These are phyloP conservation scores for Stagonosporopsis vannaccii DNA, from an alignment of 2,329 filamentous ascomycete species.

Conservation along the genomic window DNA sequence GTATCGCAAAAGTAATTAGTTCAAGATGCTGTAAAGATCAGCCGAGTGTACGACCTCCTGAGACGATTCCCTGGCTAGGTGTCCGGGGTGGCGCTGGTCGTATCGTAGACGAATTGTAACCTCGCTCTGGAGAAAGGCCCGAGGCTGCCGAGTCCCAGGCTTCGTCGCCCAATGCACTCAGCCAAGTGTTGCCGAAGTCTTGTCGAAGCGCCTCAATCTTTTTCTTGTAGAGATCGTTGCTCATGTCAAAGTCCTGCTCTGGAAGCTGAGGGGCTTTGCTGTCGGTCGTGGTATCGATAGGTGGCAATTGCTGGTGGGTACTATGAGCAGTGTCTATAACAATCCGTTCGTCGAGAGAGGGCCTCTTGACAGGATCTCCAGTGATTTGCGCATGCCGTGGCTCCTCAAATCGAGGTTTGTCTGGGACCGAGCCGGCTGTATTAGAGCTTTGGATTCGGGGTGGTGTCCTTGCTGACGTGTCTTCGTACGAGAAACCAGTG, in stretches of 20 bases:
- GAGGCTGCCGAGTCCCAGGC: constrained; percentile 56
- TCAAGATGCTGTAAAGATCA: constrained; percentile 29
- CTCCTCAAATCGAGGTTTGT: constrained; percentile 39
- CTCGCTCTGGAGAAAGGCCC: constrained; percentile 42
- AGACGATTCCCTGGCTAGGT: constrained; percentile 50
- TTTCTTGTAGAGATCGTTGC: constrained; percentile 81
- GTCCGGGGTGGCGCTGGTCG: constrained; percentile 42
- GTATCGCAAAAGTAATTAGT: constrained; percentile 47
- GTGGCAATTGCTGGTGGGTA: constrained; percentile 40
- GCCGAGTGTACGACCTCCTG: constrained; percentile 49
- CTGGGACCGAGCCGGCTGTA: constrained; percentile 20
- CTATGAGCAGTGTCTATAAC: constrained; percentile 31
- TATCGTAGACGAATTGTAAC: constrained; percentile 42
- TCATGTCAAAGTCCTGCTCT: constrained; percentile 66
- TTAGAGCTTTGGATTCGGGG: constrained; percentile 27
- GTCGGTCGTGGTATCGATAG: constrained; percentile 40
- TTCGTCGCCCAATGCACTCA: constrained; percentile 85
- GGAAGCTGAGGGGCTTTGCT: constrained; percentile 23
- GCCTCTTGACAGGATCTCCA: constrained; percentile 43
- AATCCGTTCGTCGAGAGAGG: constrained; percentile 29
- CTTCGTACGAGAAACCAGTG: constrained; percentile 40
- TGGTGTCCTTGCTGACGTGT: constrained; percentile 27
- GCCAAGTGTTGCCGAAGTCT: constrained; percentile 86
- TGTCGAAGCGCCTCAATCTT: constrained; percentile 87
- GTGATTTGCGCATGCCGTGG: constrained; percentile 28